Conservation (phyloP, 352 stramenopile genomes). For the Thalassiosira exigua region DNA sequence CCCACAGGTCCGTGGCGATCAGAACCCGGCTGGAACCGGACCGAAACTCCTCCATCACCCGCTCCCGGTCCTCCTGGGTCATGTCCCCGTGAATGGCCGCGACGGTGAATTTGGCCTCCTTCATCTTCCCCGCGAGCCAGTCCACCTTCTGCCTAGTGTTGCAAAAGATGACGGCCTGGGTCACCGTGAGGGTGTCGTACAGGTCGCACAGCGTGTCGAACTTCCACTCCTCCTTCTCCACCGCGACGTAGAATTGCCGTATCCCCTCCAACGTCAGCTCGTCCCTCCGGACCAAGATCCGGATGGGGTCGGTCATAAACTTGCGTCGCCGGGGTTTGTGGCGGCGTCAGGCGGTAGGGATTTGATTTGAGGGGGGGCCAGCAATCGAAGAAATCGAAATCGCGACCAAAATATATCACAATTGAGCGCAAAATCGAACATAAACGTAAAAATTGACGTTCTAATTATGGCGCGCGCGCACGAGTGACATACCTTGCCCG, state of each 20-base stretch:
- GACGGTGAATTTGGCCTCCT: slow-evolving; percentile 98
- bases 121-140: slow-evolving; percentile 99
- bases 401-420: no score
- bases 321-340: no score
- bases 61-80: slow-evolving; percentile 98
- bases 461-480: no score
- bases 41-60: slow-evolving; percentile 99
- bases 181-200: slow-evolving; percentile 99
- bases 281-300: slow-evolving; percentile 99
- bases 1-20: slow-evolving; percentile 99
- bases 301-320: slow-evolving; percentile 99
- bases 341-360: no score
- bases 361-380: no score
- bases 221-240: slow-evolving; percentile 99
- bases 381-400: no score
- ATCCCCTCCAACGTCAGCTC: slow-evolving; percentile 99
- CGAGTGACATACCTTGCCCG: no score
- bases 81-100: slow-evolving; percentile 99
- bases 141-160: slow-evolving; percentile 99
- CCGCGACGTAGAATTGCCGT: slow-evolving; percentile 99
- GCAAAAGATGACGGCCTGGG: slow-evolving; percentile 99
- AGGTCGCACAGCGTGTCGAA: slow-evolving; percentile 99
- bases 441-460: no score
- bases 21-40: slow-evolving; percentile 98
- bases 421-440: no score